These are phyloP conservation scores for Tubosaeta sp. DNA, from an alignment of 768 basidiomycete species.

Conservation along the genomic window DNA sequence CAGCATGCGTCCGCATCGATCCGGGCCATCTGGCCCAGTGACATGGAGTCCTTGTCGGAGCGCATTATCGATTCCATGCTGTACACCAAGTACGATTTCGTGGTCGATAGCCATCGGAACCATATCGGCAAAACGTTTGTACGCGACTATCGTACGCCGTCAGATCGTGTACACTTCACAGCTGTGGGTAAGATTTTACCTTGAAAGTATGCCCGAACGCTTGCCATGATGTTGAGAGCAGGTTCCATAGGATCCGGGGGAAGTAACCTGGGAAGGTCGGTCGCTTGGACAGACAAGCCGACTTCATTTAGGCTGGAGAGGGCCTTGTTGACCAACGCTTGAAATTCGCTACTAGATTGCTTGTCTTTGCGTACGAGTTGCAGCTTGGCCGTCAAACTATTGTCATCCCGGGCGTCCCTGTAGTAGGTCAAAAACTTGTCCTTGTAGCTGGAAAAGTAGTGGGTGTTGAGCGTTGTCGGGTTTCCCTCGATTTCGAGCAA, in stretches of 20 bases:
- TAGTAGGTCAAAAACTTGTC: slow-evolving; percentile 50
- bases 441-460: slow-evolving; percentile 47
- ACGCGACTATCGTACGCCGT: slow-evolving; percentile 35
- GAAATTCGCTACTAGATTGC: background rate
- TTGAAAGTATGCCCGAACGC: slow-evolving; percentile 72
- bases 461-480: slow-evolving; percentile 50
- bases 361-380: background rate
- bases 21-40: slow-evolving; percentile 41
- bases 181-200: slow-evolving; percentile 36
- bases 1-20: slow-evolving; percentile 48
- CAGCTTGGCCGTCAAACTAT: slow-evolving; percentile 8
- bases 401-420: slow-evolving; percentile 27
- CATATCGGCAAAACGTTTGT: slow-evolving; percentile 43
- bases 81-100: slow-evolving; percentile 42
- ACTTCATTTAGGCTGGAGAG: slow-evolving; percentile 9
- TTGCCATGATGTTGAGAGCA: slow-evolving; percentile 63
- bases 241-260: slow-evolving; percentile 50
- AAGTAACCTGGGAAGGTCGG: slow-evolving; percentile 48
- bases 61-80: slow-evolving; percentile 40
- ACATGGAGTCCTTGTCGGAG: slow-evolving; percentile 50
- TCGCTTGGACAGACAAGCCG: slow-evolving; percentile 31
- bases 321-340: slow-evolving; percentile 28
- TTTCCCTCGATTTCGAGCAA: slow-evolving; percentile 45
- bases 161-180: background rate
- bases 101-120: slow-evolving; percentile 41